A percentile compares a stretch with the other conserved stretches of the same genome.
Conservation (phyloP, 345 rosid genomes). For the Noccaea bulbosa region DNA sequence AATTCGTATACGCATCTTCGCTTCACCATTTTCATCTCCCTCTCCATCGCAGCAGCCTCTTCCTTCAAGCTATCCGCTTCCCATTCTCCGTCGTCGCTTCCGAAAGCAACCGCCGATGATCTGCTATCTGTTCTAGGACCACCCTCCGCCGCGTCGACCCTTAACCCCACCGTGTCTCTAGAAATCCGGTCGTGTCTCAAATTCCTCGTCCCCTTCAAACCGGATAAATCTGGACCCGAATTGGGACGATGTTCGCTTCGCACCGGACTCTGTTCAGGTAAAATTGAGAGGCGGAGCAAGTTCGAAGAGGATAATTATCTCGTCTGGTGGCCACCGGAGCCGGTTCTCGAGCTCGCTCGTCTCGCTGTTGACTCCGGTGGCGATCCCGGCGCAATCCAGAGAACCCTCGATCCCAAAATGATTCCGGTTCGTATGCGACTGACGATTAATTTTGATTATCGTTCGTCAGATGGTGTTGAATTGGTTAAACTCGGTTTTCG, state of each 20-base stretch:
- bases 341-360: slow-evolving; percentile 84
- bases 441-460: background rate
- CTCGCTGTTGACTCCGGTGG: slow-evolving; percentile 91
- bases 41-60: slow-evolving; percentile 58
- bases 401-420: slow-evolving; percentile 68
- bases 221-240: slow-evolving; percentile 14
- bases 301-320: slow-evolving; percentile 56
- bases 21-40: slow-evolving; percentile 58
- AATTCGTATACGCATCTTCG: slow-evolving; percentile 42
- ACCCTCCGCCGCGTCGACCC: slow-evolving; percentile 46
- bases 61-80: slow-evolving; percentile 41
- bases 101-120: slow-evolving; percentile 75
- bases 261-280: slow-evolving; percentile 35
- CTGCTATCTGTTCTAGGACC: slow-evolving; percentile 72
- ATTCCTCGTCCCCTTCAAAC: slow-evolving; percentile 73
- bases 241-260: slow-evolving; percentile 31
- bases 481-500: slow-evolving; percentile 4
- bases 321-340: slow-evolving; percentile 91
- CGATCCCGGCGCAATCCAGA: slow-evolving; percentile 67
- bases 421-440: slow-evolving; percentile 53
- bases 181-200: slow-evolving; percentile 70
- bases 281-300: slow-evolving; percentile 19
- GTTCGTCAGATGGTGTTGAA: background rate
- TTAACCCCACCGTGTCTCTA: slow-evolving; percentile 59
- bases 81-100: slow-evolving; percentile 39